phyloP scores from a whole-genome alignment of 352 stramenopile genomes.

The Phytophthora pseudosyringae region DNA sequence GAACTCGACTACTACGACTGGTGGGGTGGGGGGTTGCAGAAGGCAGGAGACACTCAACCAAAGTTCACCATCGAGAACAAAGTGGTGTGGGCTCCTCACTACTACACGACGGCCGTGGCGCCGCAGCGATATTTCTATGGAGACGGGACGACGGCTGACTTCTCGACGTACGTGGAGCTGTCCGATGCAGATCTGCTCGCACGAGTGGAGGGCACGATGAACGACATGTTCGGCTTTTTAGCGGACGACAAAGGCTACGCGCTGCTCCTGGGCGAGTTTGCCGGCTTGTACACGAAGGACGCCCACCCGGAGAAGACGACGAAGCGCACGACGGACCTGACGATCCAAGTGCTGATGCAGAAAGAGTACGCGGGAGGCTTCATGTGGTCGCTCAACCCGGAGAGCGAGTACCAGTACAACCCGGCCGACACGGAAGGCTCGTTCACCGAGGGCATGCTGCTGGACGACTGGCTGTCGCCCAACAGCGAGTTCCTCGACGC shows the following conservation, averaged over 20 bases:
- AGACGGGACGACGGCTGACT: slow-evolving; percentile 53
- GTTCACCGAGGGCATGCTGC: slow-evolving; percentile 76
- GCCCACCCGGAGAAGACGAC: slow-evolving; percentile 71
- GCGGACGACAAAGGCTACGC: slow-evolving; percentile 52
- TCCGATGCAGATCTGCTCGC: slow-evolving; percentile 55
- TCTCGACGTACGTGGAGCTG: slow-evolving; percentile 64
- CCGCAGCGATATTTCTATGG: slow-evolving; percentile 83
- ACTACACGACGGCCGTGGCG: slow-evolving; percentile 81
- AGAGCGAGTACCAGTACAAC: slow-evolving; percentile 83
- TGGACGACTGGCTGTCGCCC: slow-evolving; percentile 82
- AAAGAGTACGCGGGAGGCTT: slow-evolving; percentile 76
- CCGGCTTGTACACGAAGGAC: slow-evolving; percentile 73
- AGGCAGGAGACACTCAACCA: slow-evolving; percentile 50
- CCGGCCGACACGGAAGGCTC: slow-evolving; percentile 56
- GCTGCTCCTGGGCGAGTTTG: slow-evolving; percentile 80
- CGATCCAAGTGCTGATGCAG: slow-evolving; percentile 68
- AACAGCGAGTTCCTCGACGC: slow-evolving; percentile 74
- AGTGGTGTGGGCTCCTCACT: slow-evolving; percentile 82
- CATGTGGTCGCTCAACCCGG: slow-evolving; percentile 87
- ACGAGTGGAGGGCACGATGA: slow-evolving; percentile 65
- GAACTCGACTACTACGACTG: slow-evolving; percentile 80
- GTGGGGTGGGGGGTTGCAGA: slow-evolving; percentile 80
- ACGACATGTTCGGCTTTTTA: slow-evolving; percentile 83
- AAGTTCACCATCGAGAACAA: slow-evolving; percentile 74
- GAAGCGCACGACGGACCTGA: slow-evolving; percentile 76